Percentiles rank a stretch among this genome's conserved stretches.
phyloP scores from a whole-genome alignment of 352 stramenopile genomes.

The Phytophthora citricola region DNA sequence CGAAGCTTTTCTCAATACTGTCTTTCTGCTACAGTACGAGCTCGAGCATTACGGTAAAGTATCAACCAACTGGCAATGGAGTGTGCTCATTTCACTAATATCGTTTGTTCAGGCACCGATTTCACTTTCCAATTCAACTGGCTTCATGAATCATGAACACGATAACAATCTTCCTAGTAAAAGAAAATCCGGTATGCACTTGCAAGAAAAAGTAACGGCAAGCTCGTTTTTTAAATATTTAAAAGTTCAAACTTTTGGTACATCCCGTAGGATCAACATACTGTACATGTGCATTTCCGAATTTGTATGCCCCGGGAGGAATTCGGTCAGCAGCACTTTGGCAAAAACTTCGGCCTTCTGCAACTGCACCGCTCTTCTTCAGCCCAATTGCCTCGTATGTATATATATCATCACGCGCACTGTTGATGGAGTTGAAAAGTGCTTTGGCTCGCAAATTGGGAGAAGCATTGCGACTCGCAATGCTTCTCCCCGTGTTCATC shows the following conservation, averaged over 20 bases:
- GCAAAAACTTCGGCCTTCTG: constrained; percentile 83
- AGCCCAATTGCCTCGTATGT: constrained; percentile 70
- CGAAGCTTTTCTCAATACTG: constrained; percentile 2
- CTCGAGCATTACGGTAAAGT: not conserved
- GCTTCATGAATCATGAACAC: not conserved
- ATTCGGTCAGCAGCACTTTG: constrained; percentile 73
- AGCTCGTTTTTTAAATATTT: too few species aligned
- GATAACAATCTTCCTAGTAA: too few species aligned
- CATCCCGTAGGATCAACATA: constrained; percentile 1
- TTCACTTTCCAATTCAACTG: not conserved
- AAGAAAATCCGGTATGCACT: too few species aligned
- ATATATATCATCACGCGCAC: constrained; percentile 48
- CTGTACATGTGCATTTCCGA: too few species aligned
- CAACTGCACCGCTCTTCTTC: constrained; percentile 75
- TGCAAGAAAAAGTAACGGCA: too few species aligned
- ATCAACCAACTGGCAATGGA: not conserved
- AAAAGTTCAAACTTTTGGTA: constrained; percentile 62
- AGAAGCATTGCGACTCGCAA: not conserved
- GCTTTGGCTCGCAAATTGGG: constrained; percentile 34
- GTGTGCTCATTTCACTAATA: not conserved
- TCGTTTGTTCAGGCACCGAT: not conserved
- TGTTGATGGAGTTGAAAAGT: constrained; percentile 55
- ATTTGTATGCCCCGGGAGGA: constrained; percentile 54
- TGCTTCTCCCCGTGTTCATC: constrained; percentile 78
- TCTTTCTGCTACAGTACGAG: constrained; percentile 5